These are phyloP conservation scores for Aspergillus chevalieri DNA, from an alignment of 2,329 filamentous ascomycete species.

Conservation along the genomic window DNA sequence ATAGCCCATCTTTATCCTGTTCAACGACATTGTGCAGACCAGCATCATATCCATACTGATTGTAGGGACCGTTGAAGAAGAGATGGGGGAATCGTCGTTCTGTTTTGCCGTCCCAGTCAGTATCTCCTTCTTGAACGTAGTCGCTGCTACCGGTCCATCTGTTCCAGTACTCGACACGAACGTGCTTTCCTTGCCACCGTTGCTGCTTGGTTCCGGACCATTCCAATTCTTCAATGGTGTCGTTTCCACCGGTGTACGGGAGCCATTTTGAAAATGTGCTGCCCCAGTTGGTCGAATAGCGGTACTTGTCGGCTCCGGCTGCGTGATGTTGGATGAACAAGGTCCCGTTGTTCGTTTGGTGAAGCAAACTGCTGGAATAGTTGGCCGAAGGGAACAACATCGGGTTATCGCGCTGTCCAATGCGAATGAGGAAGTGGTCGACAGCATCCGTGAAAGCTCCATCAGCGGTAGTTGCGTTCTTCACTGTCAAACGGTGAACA, in stretches of 20 bases:
- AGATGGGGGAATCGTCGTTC: conserved; percentile 56
- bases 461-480: conserved; percentile 45
- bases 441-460: conserved; percentile 45
- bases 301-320: conserved; percentile 56
- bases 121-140: conserved; percentile 56
- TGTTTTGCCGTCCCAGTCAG: conserved; percentile 33
- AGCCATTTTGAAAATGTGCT: conserved; percentile 55
- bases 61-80: conserved; percentile 57
- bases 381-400: conserved; percentile 56
- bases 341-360: conserved; percentile 36
- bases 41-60: conserved; percentile 58
- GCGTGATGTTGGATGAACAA: conserved; percentile 54
- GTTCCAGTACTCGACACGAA: conserved; percentile 60
- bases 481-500: conserved; percentile 53
- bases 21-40: conserved; percentile 51
- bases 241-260: conserved; percentile 49
- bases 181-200: conserved; percentile 56
- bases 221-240: conserved; percentile 41
- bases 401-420: conserved; percentile 54
- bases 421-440: conserved; percentile 58
- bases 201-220: conserved; percentile 58
- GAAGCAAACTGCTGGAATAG: conserved; percentile 52
- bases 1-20: conserved; percentile 45
- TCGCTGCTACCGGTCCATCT: conserved; percentile 53
- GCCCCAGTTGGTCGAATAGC: conserved; percentile 58